These are phyloP conservation scores for Paramarasmius palmivorus DNA, from an alignment of 1,284 basidiomycete species.

Conservation along the genomic window DNA sequence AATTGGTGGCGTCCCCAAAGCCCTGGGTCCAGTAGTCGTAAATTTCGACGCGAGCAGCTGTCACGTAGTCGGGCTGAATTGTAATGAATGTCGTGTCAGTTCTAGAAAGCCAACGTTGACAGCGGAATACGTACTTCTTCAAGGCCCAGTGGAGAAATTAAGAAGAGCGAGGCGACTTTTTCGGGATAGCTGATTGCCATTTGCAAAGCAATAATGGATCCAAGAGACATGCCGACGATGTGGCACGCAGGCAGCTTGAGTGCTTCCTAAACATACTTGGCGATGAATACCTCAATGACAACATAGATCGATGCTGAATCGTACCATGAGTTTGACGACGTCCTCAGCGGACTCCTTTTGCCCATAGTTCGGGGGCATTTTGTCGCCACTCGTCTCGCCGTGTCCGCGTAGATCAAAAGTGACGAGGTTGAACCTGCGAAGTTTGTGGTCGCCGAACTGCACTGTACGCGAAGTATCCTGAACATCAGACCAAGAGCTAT, in stretches of 20 bases:
- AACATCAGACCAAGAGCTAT: too few species aligned
- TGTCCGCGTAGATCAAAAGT: constrained; percentile 16
- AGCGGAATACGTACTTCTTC: constrained; percentile 8
- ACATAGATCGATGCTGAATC: background rate
- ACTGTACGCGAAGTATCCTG: constrained; percentile 5
- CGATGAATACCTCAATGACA: background rate
- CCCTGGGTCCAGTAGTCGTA: constrained; percentile 30
- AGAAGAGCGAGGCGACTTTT: constrained; percentile 8
- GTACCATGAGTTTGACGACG: constrained; percentile 15
- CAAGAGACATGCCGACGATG: constrained; percentile 11
- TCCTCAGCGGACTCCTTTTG: constrained; percentile 15
- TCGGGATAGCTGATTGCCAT: constrained; percentile 10
- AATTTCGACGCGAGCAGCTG: constrained; percentile 16
- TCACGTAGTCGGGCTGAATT: constrained; percentile 14
- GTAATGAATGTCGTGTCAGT: background rate
- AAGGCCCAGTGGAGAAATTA: constrained; percentile 11
- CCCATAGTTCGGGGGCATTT: constrained; percentile 11
- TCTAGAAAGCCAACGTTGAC: too few species aligned
- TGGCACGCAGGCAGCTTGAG: constrained; percentile 12
- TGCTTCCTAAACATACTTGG: constrained; percentile 6
- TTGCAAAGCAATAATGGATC: constrained; percentile 7
- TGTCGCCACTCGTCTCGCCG: constrained; percentile 12
- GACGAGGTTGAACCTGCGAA: constrained; percentile 19
- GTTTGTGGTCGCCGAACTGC: constrained; percentile 16
- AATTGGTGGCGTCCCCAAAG: constrained; percentile 18